Conservation (phyloP, 2,329 filamentous ascomycete genomes). For the Epichloe glyceriae region DNA sequence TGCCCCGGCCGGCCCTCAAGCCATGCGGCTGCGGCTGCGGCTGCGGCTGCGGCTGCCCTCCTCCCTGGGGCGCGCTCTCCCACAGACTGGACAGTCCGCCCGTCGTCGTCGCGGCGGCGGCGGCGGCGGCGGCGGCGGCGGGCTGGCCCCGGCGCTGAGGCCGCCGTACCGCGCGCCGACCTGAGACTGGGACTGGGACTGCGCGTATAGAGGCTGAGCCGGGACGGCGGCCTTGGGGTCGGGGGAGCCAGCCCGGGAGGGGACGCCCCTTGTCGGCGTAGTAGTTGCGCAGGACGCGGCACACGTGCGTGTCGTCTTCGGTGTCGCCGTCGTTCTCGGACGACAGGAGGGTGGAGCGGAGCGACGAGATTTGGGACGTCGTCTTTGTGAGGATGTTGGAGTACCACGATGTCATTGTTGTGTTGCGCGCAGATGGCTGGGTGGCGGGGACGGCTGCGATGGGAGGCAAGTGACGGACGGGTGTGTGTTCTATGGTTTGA, state of each 20-base stretch:
- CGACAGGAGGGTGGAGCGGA: constrained; percentile 56
- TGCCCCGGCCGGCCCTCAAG: constrained; percentile 29
- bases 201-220: constrained; percentile 37
- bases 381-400: constrained; percentile 57
- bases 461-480: no score
- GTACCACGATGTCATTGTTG: constrained; percentile 69
- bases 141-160: constrained; percentile 16
- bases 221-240: constrained; percentile 56
- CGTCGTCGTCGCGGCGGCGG: not conserved
- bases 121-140: no score
- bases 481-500: no score
- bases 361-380: constrained; percentile 50
- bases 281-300: constrained; percentile 82
- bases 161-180: constrained; percentile 43
- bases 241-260: constrained; percentile 77
- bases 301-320: constrained; percentile 89
- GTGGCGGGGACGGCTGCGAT: no score
- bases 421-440: constrained; percentile 11
- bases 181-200: constrained; percentile 23
- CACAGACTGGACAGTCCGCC: constrained; percentile 42
- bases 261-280: constrained; percentile 77
- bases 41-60: constrained; percentile 22
- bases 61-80: constrained; percentile 28
- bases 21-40: constrained; percentile 25
- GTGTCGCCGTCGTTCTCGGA: constrained; percentile 57